Conservation (phyloP, 108 stramenopile species). For the Bacterosira constricta region DNA sequence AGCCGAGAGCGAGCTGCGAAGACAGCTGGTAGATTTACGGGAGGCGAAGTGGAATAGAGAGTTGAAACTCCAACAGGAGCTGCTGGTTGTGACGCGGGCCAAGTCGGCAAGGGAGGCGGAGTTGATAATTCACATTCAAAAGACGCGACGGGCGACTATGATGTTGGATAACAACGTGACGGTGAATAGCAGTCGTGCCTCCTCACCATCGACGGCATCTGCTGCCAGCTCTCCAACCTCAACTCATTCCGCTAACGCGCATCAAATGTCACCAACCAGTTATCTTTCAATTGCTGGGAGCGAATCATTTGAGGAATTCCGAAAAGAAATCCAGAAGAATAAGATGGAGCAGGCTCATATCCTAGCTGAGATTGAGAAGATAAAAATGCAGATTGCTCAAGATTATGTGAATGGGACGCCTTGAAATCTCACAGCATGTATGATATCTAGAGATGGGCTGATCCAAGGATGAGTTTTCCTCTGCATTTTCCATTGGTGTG, state of each 20-base stretch:
- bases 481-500: too few species aligned
- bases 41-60: slow-evolving; percentile 33
- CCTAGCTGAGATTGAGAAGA: slow-evolving; percentile 26
- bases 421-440: too few species aligned
- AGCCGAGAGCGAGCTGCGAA: slow-evolving; percentile 26
- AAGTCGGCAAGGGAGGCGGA: slow-evolving; percentile 43
- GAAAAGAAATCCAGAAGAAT: slow-evolving; percentile 7
- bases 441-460: too few species aligned
- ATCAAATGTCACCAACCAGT: not conserved
- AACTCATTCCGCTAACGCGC: not conserved
- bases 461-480: too few species aligned
- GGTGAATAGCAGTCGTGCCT: not conserved
- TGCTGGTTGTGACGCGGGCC: slow-evolving; percentile 30
- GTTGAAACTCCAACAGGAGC: slow-evolving; percentile 40
- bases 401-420: not conserved
- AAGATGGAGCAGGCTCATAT: slow-evolving; percentile 25
- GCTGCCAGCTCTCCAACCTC: not conserved
- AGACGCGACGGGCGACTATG: slow-evolving; percentile 22
- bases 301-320: slow-evolving; percentile 5
- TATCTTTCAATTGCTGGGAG: not conserved
- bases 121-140: slow-evolving; percentile 29
- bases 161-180: slow-evolving; percentile 16
- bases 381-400: slow-evolving; percentile 19
- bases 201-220: not conserved
- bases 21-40: slow-evolving; percentile 19